Percentiles rank a stretch among this genome's conserved stretches.
Evolutionary conservation across 805 yeast genomes (phyloP).

Genomic region (Candida patagonica): DNA sequence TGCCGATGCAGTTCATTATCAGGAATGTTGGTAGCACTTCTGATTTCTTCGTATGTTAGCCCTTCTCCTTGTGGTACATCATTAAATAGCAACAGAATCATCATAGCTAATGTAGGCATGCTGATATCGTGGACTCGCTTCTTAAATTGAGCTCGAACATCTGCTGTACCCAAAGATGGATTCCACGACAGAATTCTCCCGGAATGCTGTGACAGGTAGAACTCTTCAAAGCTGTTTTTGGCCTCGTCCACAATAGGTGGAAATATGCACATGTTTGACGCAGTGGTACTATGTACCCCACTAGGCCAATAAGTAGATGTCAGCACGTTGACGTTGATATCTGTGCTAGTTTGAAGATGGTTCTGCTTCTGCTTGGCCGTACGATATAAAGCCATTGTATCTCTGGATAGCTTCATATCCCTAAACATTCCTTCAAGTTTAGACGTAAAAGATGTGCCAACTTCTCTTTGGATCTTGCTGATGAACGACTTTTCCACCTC

Average conservation of each 20-base stretch:
- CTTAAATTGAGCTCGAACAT: constrained; percentile 61
- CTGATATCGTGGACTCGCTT: constrained; percentile 66
- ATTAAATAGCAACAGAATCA: constrained; percentile 65
- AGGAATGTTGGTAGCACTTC: constrained; percentile 61
- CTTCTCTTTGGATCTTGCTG: constrained; percentile 58
- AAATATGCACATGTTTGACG: constrained; percentile 19
- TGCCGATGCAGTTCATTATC: constrained; percentile 64
- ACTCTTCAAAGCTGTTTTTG: constrained; percentile 39
- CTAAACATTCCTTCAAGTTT: constrained; percentile 80
- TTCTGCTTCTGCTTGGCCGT: constrained; percentile 8
- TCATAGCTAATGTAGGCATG: constrained; percentile 73
- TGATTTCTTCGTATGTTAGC: constrained; percentile 54
- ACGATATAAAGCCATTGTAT: constrained; percentile 35
- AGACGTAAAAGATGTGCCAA: constrained; percentile 71
- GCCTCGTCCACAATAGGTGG: constrained; percentile 39
- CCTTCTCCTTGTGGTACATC: constrained; percentile 34
- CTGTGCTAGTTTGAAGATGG: constrained; percentile 20
- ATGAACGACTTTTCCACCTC: constrained; percentile 67
- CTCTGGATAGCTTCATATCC: constrained; percentile 58
- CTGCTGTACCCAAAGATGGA: constrained; percentile 75
- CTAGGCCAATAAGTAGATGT: constrained; percentile 66
- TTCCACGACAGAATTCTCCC: constrained; percentile 70
- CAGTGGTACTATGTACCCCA: constrained; percentile 29
- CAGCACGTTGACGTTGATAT: constrained; percentile 43
- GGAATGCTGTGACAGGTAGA: constrained; percentile 41